phyloP scores from a whole-genome alignment of 192 early-diverging fungal genomes.

The Phycomyces blakesleeanus region DNA sequence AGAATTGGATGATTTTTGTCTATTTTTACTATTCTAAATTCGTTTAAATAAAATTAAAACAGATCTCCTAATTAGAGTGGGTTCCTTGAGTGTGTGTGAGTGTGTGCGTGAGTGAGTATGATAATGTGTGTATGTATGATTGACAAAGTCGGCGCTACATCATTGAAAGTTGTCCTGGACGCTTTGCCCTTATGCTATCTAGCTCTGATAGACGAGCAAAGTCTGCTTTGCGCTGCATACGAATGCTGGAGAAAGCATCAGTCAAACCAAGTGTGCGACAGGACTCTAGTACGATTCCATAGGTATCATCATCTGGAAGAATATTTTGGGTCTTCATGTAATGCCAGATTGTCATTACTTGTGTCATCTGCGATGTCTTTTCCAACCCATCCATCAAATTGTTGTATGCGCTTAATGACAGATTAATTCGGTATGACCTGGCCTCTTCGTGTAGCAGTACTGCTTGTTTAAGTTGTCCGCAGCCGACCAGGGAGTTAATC shows the following conservation, averaged over 20 bases:
- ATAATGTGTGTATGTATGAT: too few relatives aligned
- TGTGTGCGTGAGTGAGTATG: too few relatives aligned
- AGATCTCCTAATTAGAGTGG: too few relatives aligned
- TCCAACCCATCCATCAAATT: slow-evolving; percentile 10
- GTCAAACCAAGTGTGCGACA: slow-evolving; percentile 20
- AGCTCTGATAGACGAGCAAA: slow-evolving; percentile 8
- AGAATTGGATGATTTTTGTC: neutral
- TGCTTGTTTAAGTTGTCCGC: slow-evolving; percentile 9
- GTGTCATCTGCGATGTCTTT: neutral
- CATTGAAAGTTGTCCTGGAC: too few relatives aligned
- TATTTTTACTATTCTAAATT: slow-evolving; percentile 8
- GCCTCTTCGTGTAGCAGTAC: slow-evolving; percentile 18
- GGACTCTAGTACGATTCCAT: slow-evolving; percentile 22
- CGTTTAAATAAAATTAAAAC: too few relatives aligned
- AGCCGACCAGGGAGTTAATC: slow-evolving; percentile 12
- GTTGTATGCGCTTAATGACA: slow-evolving; percentile 4
- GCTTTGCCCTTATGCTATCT: neutral
- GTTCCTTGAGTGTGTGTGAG: too few relatives aligned
- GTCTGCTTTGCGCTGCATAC: slow-evolving; percentile 17
- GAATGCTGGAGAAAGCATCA: slow-evolving; percentile 12
- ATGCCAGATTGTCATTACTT: slow-evolving; percentile 27
- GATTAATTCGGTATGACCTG: neutral
- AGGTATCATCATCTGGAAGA: slow-evolving; percentile 12
- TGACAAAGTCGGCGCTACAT: too few relatives aligned
- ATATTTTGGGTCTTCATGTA: slow-evolving; percentile 20